phyloP scores from a whole-genome alignment of 1,284 basidiomycete genomes.

The Ceratobasidium sp. region DNA sequence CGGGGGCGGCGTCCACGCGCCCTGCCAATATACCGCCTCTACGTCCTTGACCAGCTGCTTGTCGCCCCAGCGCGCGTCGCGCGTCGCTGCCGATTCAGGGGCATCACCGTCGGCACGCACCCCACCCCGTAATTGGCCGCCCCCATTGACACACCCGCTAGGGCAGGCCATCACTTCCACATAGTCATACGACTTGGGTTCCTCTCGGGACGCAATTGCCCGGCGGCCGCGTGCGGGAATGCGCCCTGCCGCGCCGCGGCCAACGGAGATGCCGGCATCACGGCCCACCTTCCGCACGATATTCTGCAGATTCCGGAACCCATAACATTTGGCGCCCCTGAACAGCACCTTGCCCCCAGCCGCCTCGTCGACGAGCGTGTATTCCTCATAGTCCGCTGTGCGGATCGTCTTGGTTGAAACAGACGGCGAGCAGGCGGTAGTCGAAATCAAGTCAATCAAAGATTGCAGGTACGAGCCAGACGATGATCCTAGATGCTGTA shows the following conservation, averaged over 20 bases:
- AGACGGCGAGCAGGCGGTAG: constrained; percentile 62
- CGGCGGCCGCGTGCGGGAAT: constrained; percentile 54
- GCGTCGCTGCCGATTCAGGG: constrained; percentile 55
- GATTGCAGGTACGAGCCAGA: constrained; percentile 95
- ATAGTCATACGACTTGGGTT: constrained; percentile 83
- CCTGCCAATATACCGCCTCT: constrained; percentile 80
- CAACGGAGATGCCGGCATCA: constrained; percentile 80
- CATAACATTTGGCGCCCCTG: constrained; percentile 94
- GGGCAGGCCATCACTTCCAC: constrained; percentile 99
- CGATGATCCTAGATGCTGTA: constrained; percentile 83
- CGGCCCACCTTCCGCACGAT: constrained; percentile 93
- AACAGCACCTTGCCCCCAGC: constrained; percentile 75
- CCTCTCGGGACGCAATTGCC: constrained; percentile 54
- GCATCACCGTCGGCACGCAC: constrained; percentile 54
- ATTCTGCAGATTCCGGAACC: constrained; percentile 97
- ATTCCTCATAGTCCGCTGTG: constrained; percentile 73
- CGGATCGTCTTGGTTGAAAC: constrained; percentile 71
- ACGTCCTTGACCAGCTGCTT: constrained; percentile 83
- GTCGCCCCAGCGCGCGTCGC: constrained; percentile 68
- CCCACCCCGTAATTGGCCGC: constrained; percentile 85
- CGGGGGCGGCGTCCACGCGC: constrained; percentile 64
- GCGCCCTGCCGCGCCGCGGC: constrained; percentile 62
- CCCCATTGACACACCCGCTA: constrained; percentile 96
- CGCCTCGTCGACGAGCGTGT: constrained; percentile 61
- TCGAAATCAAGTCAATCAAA: constrained; percentile 66